Evolutionary conservation across 1,284 basidiomycete genomes (phyloP), one percentile per base, ranked within the genome.

Genomic region (Bjerkandera adusta): DNA sequence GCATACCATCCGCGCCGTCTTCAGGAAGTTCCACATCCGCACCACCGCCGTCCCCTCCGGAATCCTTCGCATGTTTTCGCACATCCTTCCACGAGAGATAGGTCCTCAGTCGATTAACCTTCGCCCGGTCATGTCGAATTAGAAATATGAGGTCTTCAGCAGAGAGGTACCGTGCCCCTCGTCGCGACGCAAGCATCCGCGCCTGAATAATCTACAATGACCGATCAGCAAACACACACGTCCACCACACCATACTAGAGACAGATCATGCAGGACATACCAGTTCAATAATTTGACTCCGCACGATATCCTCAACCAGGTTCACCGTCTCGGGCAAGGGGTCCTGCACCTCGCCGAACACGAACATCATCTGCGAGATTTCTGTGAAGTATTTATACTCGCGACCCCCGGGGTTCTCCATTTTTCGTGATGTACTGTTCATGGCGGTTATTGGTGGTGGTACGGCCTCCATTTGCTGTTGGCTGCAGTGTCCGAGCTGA

Each of bases 11-110:
- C 21, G 83, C 78, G n/a, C 81, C 86, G 44, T 91, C 86, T 54
- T 90, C 88, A 4, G 88, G 65, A 3, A 72, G 76, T 60, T 90
- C 89, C 4, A 89, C 85, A 58, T 92, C 90, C 1, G 89, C 89
- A 8, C 77, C 88, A 10, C 81, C 89, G 2, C 79, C 88, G 49
- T 86, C 85, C 7, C 83, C 87, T 42, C 85, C 85, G 8, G 79
- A 84, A 56, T 97, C 92, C 61, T 97, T 97, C 5, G 93, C 93
- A 55, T 93, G 90, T 62, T 97, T 97, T 13, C 96, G 81, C 5
- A 98, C 95, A 55, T 97, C 96, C 62, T 97, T 97, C 95, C 96
- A 99, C 0, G 89, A 91, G n/a, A 99, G 77, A 62, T 97, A 98
- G 8, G 92, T 97, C 21, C 92, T 71, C 15, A 98, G 72, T 20